Percentiles rank a stretch among this genome's conserved stretches.
Evolutionary conservation across 495 filamentous ascomycete species (phyloP).

Genomic region (Penicillium canariense): DNA sequence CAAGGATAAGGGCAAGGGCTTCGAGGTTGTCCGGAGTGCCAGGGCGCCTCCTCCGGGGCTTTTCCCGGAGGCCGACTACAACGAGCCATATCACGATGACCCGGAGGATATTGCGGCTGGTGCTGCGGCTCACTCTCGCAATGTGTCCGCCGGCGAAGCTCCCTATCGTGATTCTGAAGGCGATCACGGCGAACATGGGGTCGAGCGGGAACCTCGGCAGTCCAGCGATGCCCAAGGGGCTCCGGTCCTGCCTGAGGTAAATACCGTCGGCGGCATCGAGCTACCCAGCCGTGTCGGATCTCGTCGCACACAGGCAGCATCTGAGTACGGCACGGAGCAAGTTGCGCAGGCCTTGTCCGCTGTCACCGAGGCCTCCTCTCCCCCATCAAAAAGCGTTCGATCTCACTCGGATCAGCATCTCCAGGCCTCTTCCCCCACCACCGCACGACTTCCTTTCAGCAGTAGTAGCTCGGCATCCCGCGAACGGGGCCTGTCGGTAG

Average conservation of each 20-base stretch:
- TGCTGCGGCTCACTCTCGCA: constrained; percentile 27
- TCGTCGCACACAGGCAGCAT: constrained; percentile 45
- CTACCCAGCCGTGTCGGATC: constrained; percentile 63
- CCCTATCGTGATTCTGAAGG: constrained; percentile 50
- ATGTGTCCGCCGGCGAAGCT: constrained; percentile 32
- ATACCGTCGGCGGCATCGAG: constrained; percentile 60
- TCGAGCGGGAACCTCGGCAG: constrained; percentile 22
- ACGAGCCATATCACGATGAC: constrained; percentile 58
- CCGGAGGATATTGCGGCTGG: constrained; percentile 41
- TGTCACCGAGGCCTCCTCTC: constrained; percentile 25
- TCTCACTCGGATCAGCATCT: constrained; percentile 24
- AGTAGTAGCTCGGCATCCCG: constrained; percentile 50
- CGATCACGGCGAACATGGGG: not conserved
- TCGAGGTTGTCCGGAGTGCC: constrained; percentile 89
- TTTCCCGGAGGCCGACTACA: constrained; percentile 45
- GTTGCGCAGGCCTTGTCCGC: constrained; percentile 13
- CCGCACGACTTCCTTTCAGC: constrained; percentile 59
- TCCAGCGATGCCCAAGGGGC: constrained; percentile 25
- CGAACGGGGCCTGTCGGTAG: constrained; percentile 44
- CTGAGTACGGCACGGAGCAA: constrained; percentile 23
- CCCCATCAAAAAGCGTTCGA: constrained; percentile 3
- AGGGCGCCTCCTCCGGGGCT: constrained; percentile 54
- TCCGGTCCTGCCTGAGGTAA: constrained; percentile 59
- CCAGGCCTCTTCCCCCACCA: constrained; percentile 31
- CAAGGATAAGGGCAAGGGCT: constrained; percentile 89